These are phyloP conservation scores for Cicer judaicum DNA, from an alignment of 306 rosid species.

Conservation along the genomic window DNA sequence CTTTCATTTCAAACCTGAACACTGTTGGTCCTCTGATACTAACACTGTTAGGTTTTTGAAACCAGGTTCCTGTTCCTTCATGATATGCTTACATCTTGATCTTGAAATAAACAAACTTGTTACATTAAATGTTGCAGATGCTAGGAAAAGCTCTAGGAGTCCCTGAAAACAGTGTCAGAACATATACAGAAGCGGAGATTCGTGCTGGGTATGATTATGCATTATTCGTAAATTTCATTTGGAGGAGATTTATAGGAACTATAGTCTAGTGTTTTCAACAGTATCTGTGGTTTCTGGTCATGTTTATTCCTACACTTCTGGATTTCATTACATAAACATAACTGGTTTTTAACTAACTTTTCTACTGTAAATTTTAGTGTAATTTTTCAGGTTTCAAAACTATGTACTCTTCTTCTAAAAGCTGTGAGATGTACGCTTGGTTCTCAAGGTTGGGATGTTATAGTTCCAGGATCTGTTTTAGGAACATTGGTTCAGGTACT, in stretches of 20 bases:
- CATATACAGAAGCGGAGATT: slow-evolving; percentile 95
- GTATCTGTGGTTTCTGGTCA: slow-evolving; percentile 34
- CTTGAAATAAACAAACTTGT: slow-evolving; percentile 33
- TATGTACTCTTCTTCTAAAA: slow-evolving; percentile 83
- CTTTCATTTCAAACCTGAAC: slow-evolving; percentile 31
- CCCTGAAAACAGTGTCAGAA: slow-evolving; percentile 84
- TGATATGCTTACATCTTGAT: slow-evolving; percentile 40
- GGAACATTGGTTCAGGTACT: slow-evolving; percentile 92
- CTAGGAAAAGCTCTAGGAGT: slow-evolving; percentile 90
- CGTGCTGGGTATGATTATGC: slow-evolving; percentile 76
- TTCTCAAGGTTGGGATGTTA: slow-evolving; percentile 98
- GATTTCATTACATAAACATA: slow-evolving; percentile 27
- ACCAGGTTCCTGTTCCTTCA: slow-evolving; percentile 11
- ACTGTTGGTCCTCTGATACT: slow-evolving; percentile 17
- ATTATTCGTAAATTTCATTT: slow-evolving; percentile 29
- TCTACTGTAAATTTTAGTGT: slow-evolving; percentile 60
- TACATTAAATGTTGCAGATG: slow-evolving; percentile 57
- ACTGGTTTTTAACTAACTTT: slow-evolving; percentile 43
- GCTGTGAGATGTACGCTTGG: slow-evolving; percentile 82
- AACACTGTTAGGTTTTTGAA: slow-evolving; percentile 16
- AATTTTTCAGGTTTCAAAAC: slow-evolving; percentile 95
- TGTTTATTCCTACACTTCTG: slow-evolving; percentile 31
- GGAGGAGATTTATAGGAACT: slow-evolving; percentile 20
- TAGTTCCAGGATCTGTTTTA: slow-evolving; percentile 81
- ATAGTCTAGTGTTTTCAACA: slow-evolving; percentile 23